These are phyloP conservation scores for Astrothelium macrocarpum DNA, from an alignment of 495 filamentous ascomycete species.

Conservation along the genomic window DNA sequence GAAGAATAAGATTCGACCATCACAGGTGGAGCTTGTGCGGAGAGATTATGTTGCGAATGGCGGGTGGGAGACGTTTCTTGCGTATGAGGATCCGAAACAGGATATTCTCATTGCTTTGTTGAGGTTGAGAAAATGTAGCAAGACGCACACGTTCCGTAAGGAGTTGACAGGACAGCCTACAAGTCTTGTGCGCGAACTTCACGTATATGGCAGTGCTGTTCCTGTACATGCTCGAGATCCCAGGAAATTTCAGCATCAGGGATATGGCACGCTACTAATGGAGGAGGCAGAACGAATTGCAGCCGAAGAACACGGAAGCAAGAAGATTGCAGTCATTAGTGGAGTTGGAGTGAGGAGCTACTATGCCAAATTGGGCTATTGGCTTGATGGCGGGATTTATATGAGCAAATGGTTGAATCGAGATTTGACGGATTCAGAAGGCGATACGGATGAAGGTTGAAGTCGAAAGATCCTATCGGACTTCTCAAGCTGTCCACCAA, in stretches of 20 bases:
- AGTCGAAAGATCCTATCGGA: neutral
- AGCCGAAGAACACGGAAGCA: constrained; percentile 81
- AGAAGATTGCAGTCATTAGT: constrained; percentile 90
- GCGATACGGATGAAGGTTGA: constrained; percentile 35
- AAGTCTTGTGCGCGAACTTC: constrained; percentile 85
- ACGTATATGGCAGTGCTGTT: constrained; percentile 93
- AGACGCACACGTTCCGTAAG: constrained; percentile 79
- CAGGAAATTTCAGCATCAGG: constrained; percentile 95
- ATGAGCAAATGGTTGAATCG: constrained; percentile 64
- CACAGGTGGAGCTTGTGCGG: constrained; percentile 92
- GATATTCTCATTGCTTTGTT: constrained; percentile 93
- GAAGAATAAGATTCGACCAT: constrained; percentile 93
- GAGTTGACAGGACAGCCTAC: constrained; percentile 81
- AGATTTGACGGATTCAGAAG: constrained; percentile 31
- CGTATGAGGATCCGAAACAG: constrained; percentile 97
- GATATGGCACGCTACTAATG: constrained; percentile 93
- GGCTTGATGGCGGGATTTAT: constrained; percentile 70
- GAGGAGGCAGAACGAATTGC: constrained; percentile 96
- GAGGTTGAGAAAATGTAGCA: constrained; percentile 79
- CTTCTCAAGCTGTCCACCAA: neutral
- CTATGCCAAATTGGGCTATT: constrained; percentile 86
- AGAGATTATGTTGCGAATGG: constrained; percentile 91
- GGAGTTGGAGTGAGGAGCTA: constrained; percentile 92
- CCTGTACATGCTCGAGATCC: constrained; percentile 89
- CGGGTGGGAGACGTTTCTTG: constrained; percentile 96